A percentile compares a stretch with the other conserved stretches of the same genome.
Conservation (phyloP, 2,329 filamentous ascomycete genomes). For the Colletotrichum endophyticum region DNA sequence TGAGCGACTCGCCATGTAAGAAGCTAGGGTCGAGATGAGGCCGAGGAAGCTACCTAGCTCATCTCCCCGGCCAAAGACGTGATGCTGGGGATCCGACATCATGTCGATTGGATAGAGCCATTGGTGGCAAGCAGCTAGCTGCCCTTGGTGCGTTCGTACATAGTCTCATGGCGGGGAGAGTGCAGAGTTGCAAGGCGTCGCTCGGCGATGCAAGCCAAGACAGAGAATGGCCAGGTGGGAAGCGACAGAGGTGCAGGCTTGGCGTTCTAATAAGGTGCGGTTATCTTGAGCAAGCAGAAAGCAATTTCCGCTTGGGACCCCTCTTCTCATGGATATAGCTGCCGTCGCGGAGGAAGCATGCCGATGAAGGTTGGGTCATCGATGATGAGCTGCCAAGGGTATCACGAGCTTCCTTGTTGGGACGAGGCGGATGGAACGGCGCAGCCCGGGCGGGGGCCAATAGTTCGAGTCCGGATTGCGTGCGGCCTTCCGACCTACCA, state of each 20-base stretch:
- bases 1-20: not conserved
- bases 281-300: not conserved
- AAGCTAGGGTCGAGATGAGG: not conserved
- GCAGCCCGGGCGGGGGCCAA: not conserved
- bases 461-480: conserved; percentile 8
- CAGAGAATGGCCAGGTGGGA: not conserved
- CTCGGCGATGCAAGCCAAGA: not conserved
- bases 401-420: conserved; percentile 15
- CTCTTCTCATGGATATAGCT: not conserved
- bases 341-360: not conserved
- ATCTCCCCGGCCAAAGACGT: not conserved
- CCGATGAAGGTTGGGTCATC: not conserved
- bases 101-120: not conserved
- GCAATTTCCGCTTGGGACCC: not conserved
- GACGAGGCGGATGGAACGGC: conserved; percentile 3
- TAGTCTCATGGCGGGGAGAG: not conserved
- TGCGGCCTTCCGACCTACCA: not conserved
- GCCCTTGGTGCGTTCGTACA: not conserved
- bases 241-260: not conserved
- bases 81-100: not conserved
- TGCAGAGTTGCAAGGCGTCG: not conserved
- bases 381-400: not conserved
- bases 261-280: not conserved
- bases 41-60: not conserved
- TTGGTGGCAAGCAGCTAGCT: not conserved